phyloP scores from a whole-genome alignment of 768 basidiomycete genomes.

The Leucocoprinus leucothites region DNA sequence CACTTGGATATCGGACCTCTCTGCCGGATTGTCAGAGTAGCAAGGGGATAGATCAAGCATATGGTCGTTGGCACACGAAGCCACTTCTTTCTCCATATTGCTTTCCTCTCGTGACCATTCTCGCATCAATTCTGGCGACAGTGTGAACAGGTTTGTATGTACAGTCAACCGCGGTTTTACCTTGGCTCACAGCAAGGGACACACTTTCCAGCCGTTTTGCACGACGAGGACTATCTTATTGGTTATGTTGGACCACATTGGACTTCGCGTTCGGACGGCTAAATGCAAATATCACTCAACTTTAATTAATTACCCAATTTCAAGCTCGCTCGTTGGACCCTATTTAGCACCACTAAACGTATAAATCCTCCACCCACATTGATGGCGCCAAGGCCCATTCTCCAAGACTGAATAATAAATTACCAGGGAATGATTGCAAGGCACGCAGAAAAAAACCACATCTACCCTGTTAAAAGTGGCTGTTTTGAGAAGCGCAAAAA shows the following conservation, averaged over 20 bases:
- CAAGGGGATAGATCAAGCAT: neutral
- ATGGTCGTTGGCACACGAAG: neutral
- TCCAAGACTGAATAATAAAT: too few relatives aligned
- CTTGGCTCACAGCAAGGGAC: neutral
- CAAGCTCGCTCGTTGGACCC: too few relatives aligned
- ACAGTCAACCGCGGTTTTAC: neutral
- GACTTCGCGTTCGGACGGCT: too few relatives aligned
- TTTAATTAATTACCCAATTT: too few relatives aligned
- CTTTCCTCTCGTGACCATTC: neutral
- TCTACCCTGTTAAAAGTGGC: too few relatives aligned
- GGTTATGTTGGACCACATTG: too few relatives aligned
- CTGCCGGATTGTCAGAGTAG: neutral
- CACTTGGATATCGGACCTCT: neutral
- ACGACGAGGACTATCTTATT: too few relatives aligned
- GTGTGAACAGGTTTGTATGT: neutral
- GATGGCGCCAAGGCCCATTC: neutral
- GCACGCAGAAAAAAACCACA: too few relatives aligned
- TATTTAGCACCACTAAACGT: too few relatives aligned
- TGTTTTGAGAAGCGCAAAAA: neutral
- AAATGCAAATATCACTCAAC: too few relatives aligned
- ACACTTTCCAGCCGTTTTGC: too few relatives aligned
- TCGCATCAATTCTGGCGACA: neutral
- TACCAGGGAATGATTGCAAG: too few relatives aligned
- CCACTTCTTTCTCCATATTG: slow-evolving; percentile 6
- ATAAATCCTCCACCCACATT: neutral